These are phyloP conservation scores for Candida quercuum DNA, from an alignment of 805 yeast genomes.

Conservation along the genomic window DNA sequence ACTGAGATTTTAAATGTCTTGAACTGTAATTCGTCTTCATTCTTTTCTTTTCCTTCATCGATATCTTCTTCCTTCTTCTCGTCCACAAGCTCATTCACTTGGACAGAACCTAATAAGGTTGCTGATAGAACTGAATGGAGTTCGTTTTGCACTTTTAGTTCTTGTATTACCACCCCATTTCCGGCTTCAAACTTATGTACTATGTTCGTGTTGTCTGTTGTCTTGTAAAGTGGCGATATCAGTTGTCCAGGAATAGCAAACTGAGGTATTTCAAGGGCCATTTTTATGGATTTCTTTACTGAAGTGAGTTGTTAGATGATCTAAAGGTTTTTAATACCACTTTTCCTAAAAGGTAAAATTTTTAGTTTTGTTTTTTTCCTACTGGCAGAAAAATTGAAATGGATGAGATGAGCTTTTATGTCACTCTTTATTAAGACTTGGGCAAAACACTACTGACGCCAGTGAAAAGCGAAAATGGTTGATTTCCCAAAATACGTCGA, in stretches of 20 bases:
- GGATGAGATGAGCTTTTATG: neutral
- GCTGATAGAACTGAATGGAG: conserved; percentile 43
- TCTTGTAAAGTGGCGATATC: conserved; percentile 51
- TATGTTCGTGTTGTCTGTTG: conserved; percentile 26
- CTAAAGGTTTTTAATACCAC: too few species aligned
- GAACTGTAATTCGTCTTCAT: conserved; percentile 10
- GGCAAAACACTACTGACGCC: too few species aligned
- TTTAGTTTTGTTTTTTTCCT: neutral
- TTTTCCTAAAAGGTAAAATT: too few species aligned
- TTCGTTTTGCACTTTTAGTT: conserved; percentile 35
- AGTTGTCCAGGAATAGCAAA: conserved; percentile 79
- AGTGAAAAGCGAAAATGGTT: conserved; percentile 5
- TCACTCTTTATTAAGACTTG: too few species aligned
- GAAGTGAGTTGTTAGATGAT: too few species aligned
- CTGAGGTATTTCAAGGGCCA: conserved; percentile 33
- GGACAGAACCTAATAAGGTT: conserved; percentile 58
- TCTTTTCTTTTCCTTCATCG: conserved; percentile 4
- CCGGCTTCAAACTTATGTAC: conserved; percentile 54
- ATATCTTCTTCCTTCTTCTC: conserved; percentile 12
- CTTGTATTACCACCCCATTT: conserved; percentile 52
- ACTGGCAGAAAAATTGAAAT: neutral
- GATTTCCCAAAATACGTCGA: conserved; percentile 37
- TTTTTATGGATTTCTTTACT: conserved; percentile 7
- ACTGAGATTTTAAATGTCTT: conserved; percentile 26
- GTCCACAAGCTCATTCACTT: conserved; percentile 19